These are phyloP conservation scores for Carallia brachiata DNA, from an alignment of 345 rosid genomes.

Conservation along the genomic window DNA sequence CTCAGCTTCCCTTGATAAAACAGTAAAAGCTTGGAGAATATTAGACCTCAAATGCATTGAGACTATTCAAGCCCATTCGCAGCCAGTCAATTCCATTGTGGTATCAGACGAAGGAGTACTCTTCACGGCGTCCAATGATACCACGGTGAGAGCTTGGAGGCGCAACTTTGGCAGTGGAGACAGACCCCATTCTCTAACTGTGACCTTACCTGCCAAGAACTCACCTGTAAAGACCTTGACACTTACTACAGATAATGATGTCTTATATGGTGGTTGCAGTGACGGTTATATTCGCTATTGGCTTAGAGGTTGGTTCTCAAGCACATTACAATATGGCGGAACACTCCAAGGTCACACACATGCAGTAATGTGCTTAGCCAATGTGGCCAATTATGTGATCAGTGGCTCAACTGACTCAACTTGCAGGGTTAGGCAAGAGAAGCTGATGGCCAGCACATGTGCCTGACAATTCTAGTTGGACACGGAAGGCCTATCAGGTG, in stretches of 20 bases:
- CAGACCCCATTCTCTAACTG: constrained; percentile 37
- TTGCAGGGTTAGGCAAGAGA: constrained; percentile 49
- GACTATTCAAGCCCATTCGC: constrained; percentile 48
- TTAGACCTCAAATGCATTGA: constrained; percentile 55
- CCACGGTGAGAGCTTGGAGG: constrained; percentile 43
- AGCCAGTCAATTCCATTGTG: constrained; percentile 44
- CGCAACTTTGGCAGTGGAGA: constrained; percentile 32
- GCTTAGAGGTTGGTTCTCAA: constrained; percentile 45
- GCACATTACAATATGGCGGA: constrained; percentile 47
- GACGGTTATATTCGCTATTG: constrained; percentile 54
- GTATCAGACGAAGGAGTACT: constrained; percentile 38
- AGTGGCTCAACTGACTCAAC: constrained; percentile 52
- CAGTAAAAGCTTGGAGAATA: constrained; percentile 55
- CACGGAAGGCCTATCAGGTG: constrained; percentile 48
- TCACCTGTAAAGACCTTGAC: constrained; percentile 52
- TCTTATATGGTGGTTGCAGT: constrained; percentile 51
- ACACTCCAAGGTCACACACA: constrained; percentile 57
- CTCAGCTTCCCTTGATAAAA: constrained; percentile 49
- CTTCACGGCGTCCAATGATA: constrained; percentile 58
- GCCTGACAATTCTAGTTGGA: constrained; percentile 36
- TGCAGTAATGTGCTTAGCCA: constrained; percentile 47
- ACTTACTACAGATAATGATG: constrained; percentile 28
- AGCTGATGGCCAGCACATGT: constrained; percentile 36
- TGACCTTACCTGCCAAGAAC: constrained; percentile 42
- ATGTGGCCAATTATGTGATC: constrained; percentile 35